Evolutionary conservation across 1,284 basidiomycete species (phyloP), one percentile per base, ranked within the genome.

Genomic region (Amanita bisporigera): DNA sequence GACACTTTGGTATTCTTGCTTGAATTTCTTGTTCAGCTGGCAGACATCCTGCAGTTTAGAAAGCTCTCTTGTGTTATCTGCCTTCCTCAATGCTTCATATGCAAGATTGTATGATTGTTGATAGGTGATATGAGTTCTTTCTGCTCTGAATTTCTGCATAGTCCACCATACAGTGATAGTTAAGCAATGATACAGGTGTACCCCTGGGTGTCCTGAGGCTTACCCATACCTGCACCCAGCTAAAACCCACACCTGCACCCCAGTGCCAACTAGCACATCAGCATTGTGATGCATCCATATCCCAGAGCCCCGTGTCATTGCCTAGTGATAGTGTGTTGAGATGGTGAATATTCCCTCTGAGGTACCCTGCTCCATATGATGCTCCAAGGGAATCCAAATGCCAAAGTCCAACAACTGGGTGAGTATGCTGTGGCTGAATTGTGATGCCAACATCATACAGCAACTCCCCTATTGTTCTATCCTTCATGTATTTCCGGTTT

Each of bases 111-210:
- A 45, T 7, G 43, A 45, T 45, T 14, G 17, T 14, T 14, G 43
- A 45, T 15, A 45, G 2, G 19, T 14, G 43, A 45, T 17, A n/a
- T 45, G 43, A 14, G 43, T 45, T 24, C n/a, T 12, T n/a, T 6
- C 21, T 17, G 33, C 19, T 33, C 36, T 6, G 3, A 4, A 14
- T 19, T 11, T 50, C 11, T 52, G 2, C 63, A 64, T 64, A 64
- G 31, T 15, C 63, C 63, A n/a, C 63, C 63, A 45, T 64, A 64
- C 3, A 21, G 52, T 19, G 19, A 26, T 19, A 64, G 31, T 3
- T n/a, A n/a, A n/a, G n/a, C n/a, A n/a, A n/a, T n/a, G n/a, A n/a
- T n/a, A n/a, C n/a, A n/a, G n/a, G n/a, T n/a, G n/a, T n/a, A n/a
- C n/a, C n/a, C n/a, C n/a, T n/a, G n/a, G n/a, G n/a, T n/a, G n/a